phyloP scores from a whole-genome alignment of 306 rosid genomes.

The cucumber (Cucumis sativus) region DNA sequence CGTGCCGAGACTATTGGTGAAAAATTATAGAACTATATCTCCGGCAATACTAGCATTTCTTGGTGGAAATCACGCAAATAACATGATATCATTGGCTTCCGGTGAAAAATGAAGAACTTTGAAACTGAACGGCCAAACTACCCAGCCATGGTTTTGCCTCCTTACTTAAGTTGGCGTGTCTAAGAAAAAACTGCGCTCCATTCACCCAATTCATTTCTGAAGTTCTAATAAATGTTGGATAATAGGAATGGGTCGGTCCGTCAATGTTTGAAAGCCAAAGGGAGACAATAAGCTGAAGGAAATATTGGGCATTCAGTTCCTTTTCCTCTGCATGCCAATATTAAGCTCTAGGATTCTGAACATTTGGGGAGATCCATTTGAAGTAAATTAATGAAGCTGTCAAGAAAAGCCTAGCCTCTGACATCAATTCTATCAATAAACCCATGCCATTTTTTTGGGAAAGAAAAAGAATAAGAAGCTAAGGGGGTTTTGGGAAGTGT shows the following conservation, averaged over 20 bases:
- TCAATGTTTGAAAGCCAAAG: not conserved
- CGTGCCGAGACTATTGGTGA: conserved; percentile 9
- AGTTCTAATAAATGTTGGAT: not conserved
- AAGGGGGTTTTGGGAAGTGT: too few relatives aligned
- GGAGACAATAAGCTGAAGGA: not conserved
- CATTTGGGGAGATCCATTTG: not conserved
- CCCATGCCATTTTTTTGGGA: too few relatives aligned
- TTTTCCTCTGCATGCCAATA: not conserved
- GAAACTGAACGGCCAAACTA: not conserved
- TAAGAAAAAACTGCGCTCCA: not conserved
- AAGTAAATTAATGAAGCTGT: not conserved
- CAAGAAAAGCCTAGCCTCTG: not conserved
- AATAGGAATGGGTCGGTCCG: not conserved
- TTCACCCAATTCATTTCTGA: not conserved
- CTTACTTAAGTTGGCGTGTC: not conserved
- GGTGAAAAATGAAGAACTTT: not conserved
- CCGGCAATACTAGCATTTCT: not conserved
- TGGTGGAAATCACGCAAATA: not conserved
- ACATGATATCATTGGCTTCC: not conserved
- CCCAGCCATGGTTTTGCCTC: not conserved
- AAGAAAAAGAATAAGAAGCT: too few relatives aligned
- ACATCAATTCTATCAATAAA: not conserved
- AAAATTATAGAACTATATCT: not conserved
- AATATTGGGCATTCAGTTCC: not conserved
- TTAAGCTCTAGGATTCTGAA: not conserved